Evolutionary conservation across 441 rosid genomes (phyloP), one percentile per base, ranked within the genome.

Genomic region (Erysimum cheiri): DNA sequence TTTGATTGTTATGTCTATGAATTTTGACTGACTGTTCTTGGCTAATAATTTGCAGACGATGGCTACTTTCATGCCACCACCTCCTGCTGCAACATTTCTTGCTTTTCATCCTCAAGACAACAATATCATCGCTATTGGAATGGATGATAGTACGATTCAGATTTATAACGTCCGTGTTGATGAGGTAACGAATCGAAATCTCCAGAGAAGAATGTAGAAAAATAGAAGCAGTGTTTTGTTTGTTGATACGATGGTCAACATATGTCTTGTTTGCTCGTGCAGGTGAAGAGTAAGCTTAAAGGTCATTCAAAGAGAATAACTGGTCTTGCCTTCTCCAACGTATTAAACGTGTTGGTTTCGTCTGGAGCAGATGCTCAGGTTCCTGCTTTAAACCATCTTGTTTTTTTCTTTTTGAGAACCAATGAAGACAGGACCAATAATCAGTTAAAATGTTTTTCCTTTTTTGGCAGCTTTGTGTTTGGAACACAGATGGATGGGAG

Each of bases 311-410:
- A 91, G 84, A 84, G 92, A 76, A 89, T 94, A 63, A 94, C 97
- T 13, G 96, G 98, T 41, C 96, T 94, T 56, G 96, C 97, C 70
- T 94, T 94, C 79, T 94, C 98, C 55, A 85, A 88, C 63, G 85
- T 69, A 17, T 82, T 89, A 74, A 87, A 88, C 41, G 90, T 88
- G 65, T 83, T 94, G 40, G 93, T 94, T 71, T 94, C 98, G 24
- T 87, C 98, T 35, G 97, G 98, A 67, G 98, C 96, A 46, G 98
- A 94, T 82, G 89, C 98, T 70, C 98, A 94, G 95, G 98, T 91
- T 41, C 43, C 22, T 44, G 49, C 32, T 69, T 70, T 73, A 43
- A 37, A 32, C 41, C 11, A 48, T 58, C 7, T 37, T 29, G 13
- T 53, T 13, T 31, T 9, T 46, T 35, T 53, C n/a, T 54, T 43